Evolutionary conservation across 2,329 filamentous ascomycete species (phyloP), one percentile per base, ranked within the genome.

Genomic region (Coniochaeta sp.): DNA sequence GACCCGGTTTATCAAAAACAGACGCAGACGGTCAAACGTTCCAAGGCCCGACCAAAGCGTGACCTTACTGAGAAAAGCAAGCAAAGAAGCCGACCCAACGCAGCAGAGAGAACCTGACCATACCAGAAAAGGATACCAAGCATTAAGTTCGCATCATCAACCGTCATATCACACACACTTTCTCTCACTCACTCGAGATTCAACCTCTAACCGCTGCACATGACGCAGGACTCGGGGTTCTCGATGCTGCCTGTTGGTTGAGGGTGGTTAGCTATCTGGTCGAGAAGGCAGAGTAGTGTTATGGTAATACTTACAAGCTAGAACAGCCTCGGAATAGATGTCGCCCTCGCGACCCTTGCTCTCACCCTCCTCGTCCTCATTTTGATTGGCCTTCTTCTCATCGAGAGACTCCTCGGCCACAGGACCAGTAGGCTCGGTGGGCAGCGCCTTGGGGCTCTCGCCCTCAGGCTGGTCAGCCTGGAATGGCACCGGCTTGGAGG

Each of bases 251-350:
- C 84, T 87, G 54, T 62, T 33, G 27, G 26, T 14, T 20, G 14
- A 4, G 27, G 2, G 13, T 45, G 26, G 49, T 52, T 48, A 55
- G 49, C 12, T 38, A 32, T 2, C 13, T 6, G 22, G 6, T 8
- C 6, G n/a, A n/a, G 13, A 18, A 16, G 16, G n/a, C n/a, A n/a
- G n/a, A 10, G 28, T 6, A 18, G 26, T 10, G 16, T 14, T 10
- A 48, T 4, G 31, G 20, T 5, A 22, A 48, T 51, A 78, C 83
- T 84, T 76, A 86, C 94, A 99, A 62, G 85, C 83, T 67, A 99
- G 76, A 14, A 89, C 91, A 53, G 91, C 89, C 61, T 97, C 89
- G 0, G 92, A 92, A 71, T 96, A 99, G 61, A 99, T 99, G 67
- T 99, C 92, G 49, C 82, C 83, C 69, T 96, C 91, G 10, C 88